A percentile compares a stretch with the other conserved stretches of the same genome.
These are phyloP conservation scores for Saccharum hybrid DNA, from an alignment of 202 grass and related monocot genomes.

Conservation along the genomic window DNA sequence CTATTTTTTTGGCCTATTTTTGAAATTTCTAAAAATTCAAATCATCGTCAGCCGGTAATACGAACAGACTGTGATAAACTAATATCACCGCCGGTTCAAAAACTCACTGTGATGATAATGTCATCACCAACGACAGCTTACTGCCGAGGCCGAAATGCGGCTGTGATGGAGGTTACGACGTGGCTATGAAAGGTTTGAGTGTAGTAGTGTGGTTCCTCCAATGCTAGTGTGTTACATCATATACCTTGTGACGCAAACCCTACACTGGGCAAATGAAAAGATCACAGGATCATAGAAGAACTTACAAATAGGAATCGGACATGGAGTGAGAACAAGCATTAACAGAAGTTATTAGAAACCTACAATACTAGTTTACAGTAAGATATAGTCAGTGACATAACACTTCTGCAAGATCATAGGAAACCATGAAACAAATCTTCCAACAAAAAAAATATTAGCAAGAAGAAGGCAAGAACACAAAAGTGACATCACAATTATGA, in stretches of 20 bases:
- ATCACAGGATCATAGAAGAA: not conserved
- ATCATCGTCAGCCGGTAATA: no score
- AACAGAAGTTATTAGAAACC: not conserved
- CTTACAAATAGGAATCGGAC: not conserved
- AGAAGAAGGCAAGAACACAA: not conserved
- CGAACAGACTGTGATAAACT: no score
- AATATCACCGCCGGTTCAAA: no score
- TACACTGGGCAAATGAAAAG: not conserved
- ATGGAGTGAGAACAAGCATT: not conserved
- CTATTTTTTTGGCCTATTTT: no score
- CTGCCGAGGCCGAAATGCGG: no score
- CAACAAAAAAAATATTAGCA: not conserved
- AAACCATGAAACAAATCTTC: not conserved
- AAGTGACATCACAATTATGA: not conserved
- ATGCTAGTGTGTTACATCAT: not conserved
- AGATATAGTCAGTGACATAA: not conserved
- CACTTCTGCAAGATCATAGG: not conserved
- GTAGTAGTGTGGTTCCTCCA: not conserved
- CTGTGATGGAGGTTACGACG: no score
- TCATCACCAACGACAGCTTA: no score
- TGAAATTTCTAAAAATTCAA: no score
- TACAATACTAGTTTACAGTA: not conserved
- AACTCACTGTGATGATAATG: no score
- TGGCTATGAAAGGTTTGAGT: no score
- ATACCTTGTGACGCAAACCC: not conserved